Evolutionary conservation across 345 rosid species (phyloP).

Genomic region (Cardamine resedifolia): DNA sequence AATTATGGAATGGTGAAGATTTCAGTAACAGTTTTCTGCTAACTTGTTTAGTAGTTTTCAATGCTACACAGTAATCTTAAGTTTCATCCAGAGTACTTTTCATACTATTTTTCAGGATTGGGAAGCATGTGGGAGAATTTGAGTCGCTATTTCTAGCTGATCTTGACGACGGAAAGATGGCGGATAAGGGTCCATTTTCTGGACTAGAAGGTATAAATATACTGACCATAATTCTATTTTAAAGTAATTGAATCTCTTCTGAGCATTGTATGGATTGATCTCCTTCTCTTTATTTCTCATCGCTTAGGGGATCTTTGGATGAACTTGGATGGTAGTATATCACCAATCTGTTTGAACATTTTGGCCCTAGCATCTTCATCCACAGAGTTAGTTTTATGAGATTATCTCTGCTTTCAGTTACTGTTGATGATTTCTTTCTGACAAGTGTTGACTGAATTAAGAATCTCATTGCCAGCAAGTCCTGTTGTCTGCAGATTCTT

Average conservation of each 20-base stretch:
- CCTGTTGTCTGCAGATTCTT: constrained; percentile 62
- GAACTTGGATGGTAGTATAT: constrained; percentile 85
- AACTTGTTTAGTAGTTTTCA: constrained; percentile 28
- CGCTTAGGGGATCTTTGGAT: constrained; percentile 82
- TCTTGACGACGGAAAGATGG: constrained; percentile 60
- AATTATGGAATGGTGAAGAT: constrained; percentile 70
- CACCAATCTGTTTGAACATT: constrained; percentile 82
- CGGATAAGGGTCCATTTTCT: constrained; percentile 40
- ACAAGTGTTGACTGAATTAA: constrained; percentile 27
- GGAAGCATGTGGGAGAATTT: constrained; percentile 74
- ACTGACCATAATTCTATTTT: constrained; percentile 5
- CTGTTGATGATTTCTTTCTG: constrained; percentile 14
- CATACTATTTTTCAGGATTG: constrained; percentile 51
- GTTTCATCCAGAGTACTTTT: constrained; percentile 9
- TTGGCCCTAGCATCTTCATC: constrained; percentile 66
- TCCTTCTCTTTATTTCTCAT: constrained; percentile 24
- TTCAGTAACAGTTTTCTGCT: constrained; percentile 8
- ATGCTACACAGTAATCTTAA: constrained; percentile 9
- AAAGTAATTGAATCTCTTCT: constrained; percentile 2
- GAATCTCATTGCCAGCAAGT: constrained; percentile 47
- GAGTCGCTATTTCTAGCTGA: constrained; percentile 72
- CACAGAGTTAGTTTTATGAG: constrained; percentile 46
- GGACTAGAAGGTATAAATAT: constrained; percentile 63
- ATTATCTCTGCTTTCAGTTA: constrained; percentile 19
- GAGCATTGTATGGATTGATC: constrained; percentile 15